Evolutionary conservation across 129 eudicot species (phyloP), one percentile per base, ranked within the genome.

Genomic region (sunflower (Helianthus annuus)): DNA sequence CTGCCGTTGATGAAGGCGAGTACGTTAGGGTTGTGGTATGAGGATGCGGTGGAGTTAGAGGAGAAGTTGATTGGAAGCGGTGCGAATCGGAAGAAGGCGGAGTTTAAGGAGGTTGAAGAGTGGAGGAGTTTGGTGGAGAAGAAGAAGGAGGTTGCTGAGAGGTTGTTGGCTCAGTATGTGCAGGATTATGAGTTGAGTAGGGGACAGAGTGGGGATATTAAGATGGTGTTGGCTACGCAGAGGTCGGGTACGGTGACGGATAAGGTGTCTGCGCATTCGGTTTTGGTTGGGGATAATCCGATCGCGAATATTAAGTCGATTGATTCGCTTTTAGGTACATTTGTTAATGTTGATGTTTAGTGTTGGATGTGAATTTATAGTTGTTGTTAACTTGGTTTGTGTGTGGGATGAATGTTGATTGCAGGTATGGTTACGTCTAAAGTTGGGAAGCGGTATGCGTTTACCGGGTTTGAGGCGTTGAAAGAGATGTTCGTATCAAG

Each of bases 371-470:
- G 7, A 1, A 3, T 3, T 32, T 3, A 32, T 32, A 32, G 36
- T 32, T 32, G 32, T 27, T 27, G 36, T 32, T 32, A 32, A 32
- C 36, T 27, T 27, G 32, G 32, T 27, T 27, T 27, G 45, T 5
- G 8, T 39, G 45, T 39, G 45, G 5, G 38, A 52, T 66, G 63
- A 53, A 53, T 59, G 27, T 15, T 29, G 48, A 48, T 22, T 87
- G 89, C 81, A 93, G 97, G 92, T 51, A 95, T 95, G 99, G 97
- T 95, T 70, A 88, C 96, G 24, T 90, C 99, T 13, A 95, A 95
- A 85, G 96, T 95, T 48, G 99, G 99, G 34, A 95, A 95, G 75
- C 96, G 99, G n/a, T 96, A 91, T 81, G 93, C 99, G 10, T 85
- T 95, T 64, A 75, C 96, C 0, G 94, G 94, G 27, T 95, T 95